phyloP scores from a whole-genome alignment of 2,329 filamentous ascomycete species.

The Teratosphaeria destructans region DNA sequence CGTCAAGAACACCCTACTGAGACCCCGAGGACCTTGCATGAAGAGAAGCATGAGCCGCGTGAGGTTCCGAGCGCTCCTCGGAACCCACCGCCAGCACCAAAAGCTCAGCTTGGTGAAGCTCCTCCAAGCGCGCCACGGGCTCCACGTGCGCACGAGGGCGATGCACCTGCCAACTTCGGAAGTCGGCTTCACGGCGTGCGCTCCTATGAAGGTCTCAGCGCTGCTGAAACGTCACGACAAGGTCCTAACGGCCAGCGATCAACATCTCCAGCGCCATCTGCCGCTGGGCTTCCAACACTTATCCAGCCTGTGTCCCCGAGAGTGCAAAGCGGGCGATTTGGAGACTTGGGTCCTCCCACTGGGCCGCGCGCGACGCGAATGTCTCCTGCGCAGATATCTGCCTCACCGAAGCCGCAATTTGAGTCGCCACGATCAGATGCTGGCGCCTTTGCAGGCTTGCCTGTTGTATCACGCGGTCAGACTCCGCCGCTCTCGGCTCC shows the following conservation, averaged over 20 bases:
- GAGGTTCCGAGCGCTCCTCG: constrained; percentile 27
- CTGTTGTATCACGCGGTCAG: constrained; percentile 5
- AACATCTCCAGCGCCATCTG: constrained; percentile 11
- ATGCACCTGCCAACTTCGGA: constrained; percentile 11
- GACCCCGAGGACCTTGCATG: background rate
- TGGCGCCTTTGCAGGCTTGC: constrained; percentile 7
- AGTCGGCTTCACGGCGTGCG: constrained; percentile 19
- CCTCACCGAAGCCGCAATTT: constrained; percentile 19
- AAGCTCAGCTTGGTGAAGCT: constrained; percentile 15
- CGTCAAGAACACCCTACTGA: background rate
- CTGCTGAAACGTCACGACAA: background rate
- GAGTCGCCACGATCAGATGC: constrained; percentile 16
- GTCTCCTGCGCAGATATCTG: constrained; percentile 12
- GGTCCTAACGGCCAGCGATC: constrained; percentile 8
- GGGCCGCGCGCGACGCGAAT: constrained; percentile 20
- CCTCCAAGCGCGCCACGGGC: constrained; percentile 23
- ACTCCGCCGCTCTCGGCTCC: constrained; percentile 23
- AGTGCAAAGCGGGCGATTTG: constrained; percentile 12
- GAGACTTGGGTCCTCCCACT: constrained; percentile 20
- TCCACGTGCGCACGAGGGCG: constrained; percentile 21
- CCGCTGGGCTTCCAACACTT: constrained; percentile 12
- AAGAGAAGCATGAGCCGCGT: constrained; percentile 4
- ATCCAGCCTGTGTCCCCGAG: constrained; percentile 16
- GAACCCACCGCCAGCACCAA: constrained; percentile 31
- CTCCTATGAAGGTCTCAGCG: constrained; percentile 18